phyloP scores from a whole-genome alignment of 257 asterid species.

The Solanum tarijense region DNA sequence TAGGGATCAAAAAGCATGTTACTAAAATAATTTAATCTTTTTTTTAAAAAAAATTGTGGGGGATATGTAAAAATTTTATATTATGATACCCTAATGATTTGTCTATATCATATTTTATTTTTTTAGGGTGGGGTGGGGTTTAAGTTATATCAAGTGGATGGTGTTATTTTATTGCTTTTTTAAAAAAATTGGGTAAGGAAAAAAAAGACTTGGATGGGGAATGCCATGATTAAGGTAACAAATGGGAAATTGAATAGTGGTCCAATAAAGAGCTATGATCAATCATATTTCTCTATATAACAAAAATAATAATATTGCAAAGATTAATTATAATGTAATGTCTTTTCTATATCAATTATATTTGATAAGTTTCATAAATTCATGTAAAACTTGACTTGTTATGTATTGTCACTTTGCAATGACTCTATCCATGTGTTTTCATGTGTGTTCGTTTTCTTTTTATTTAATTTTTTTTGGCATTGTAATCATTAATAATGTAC shows the following conservation, averaged over 20 bases:
- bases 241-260: constrained; percentile 46
- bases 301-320: background rate
- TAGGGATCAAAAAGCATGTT: constrained; percentile 76
- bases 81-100: constrained; percentile 18
- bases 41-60: constrained; percentile 1
- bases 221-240: constrained; percentile 68
- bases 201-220: constrained; percentile 18
- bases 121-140: background rate
- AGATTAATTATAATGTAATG: background rate
- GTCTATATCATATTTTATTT: background rate
- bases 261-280: constrained; percentile 37
- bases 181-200: background rate
- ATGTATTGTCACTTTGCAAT: constrained; percentile 13
- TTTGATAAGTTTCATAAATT: background rate
- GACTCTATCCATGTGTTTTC: constrained; percentile 8
- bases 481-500: constrained; percentile 19
- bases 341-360: background rate
- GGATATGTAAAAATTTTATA: constrained; percentile 5
- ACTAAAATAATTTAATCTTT: constrained; percentile 29
- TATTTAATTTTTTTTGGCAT: constrained; percentile 4
- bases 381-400: background rate
- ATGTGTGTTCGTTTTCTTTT: constrained; percentile 9
- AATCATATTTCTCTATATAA: constrained; percentile 11
- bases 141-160: constrained; percentile 30
- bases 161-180: background rate